Percentiles rank a stretch among this genome's conserved stretches.
Conservation (phyloP, 1,139 yeast genomes). For the Debaryomycetaceae sp. region DNA sequence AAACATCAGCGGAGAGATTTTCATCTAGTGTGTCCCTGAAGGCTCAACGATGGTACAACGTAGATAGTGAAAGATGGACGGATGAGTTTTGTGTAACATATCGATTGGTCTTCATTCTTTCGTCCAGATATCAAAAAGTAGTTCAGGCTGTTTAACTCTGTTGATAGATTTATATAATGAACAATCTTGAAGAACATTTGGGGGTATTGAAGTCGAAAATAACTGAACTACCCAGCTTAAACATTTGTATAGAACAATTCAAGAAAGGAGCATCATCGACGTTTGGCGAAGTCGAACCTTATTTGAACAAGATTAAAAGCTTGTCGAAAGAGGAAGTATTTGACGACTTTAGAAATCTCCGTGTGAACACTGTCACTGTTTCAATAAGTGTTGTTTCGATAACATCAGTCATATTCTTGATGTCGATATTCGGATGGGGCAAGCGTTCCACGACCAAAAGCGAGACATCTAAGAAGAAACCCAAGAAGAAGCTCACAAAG, state of each 20-base stretch:
- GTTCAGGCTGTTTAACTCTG: neutral
- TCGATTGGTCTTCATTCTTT: neutral
- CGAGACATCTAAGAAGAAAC: slow-evolving; percentile 16
- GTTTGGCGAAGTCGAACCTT: slow-evolving; percentile 2
- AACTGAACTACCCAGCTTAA: slow-evolving; percentile 5
- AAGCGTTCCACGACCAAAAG: slow-evolving; percentile 2
- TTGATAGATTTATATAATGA: neutral
- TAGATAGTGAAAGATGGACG: neutral
- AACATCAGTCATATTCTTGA: slow-evolving; percentile 22
- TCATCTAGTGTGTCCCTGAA: slow-evolving; percentile 14
- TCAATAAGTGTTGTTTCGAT: slow-evolving; percentile 31
- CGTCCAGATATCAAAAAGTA: neutral
- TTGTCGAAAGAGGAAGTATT: slow-evolving; percentile 20
- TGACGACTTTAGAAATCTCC: slow-evolving; percentile 26
- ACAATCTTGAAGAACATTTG: neutral
- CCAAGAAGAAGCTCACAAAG: slow-evolving; percentile 37
- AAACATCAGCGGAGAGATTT: slow-evolving; percentile 33
- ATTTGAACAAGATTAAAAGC: slow-evolving; percentile 3
- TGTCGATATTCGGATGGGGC: neutral
- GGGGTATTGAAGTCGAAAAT: neutral
- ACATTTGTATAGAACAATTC: slow-evolving; percentile 8
- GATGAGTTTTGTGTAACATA: neutral
- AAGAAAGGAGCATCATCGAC: slow-evolving; percentile 5
- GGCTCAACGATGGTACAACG: neutral
- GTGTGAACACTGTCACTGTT: slow-evolving; percentile 33